Evolutionary conservation across 257 asterid species (phyloP), one percentile per base, ranked within the genome.

Genomic region (Solanum habrochaites): DNA sequence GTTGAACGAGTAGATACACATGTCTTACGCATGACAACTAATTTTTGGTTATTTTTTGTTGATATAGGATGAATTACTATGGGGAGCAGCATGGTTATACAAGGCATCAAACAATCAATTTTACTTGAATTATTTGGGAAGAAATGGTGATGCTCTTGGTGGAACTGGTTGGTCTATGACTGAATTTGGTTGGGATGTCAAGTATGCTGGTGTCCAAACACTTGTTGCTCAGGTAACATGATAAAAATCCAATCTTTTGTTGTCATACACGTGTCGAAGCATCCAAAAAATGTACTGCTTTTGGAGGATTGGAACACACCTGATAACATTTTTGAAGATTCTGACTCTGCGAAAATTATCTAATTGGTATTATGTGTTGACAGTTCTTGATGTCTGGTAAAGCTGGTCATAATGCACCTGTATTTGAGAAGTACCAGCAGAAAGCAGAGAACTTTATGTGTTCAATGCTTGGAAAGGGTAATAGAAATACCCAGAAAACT

Each of bases 151-250:
- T 82, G 89, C 97, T 4, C 97, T 97, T 72, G 99, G 99, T 35
- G 99, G 98, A 43, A 97, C 99, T 73, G 98, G 96, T 42, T 97
- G 99, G 99, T 93, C 95, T 72, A 95, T 97, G 99, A 93, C 98
- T 39, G 98, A 97, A 84, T 97, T 97, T 82, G 97, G 99, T 0
- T 97, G 99, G 99, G 99, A 97, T 84, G 99, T 97, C 8, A 97
- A 97, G 84, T 97, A 97, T 86, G 96, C 99, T 39, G 99, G 99
- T 81, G 99, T 94, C 58, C 99, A 97, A 81, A 92, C 97, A 42
- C 94, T 97, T 31, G 98, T 95, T 69, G 94, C 99, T 13, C 89
- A 97, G 98, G 99, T 95, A 85, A 20, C 39, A 11, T 31, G 20
- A 20, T 56, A 40, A 15, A 27, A 73, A 6, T 37, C 7, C 49